A percentile compares a stretch with the other conserved stretches of the same genome.
These are phyloP conservation scores for Starmera caribaea DNA, from an alignment of 805 yeast genomes.

Conservation along the genomic window DNA sequence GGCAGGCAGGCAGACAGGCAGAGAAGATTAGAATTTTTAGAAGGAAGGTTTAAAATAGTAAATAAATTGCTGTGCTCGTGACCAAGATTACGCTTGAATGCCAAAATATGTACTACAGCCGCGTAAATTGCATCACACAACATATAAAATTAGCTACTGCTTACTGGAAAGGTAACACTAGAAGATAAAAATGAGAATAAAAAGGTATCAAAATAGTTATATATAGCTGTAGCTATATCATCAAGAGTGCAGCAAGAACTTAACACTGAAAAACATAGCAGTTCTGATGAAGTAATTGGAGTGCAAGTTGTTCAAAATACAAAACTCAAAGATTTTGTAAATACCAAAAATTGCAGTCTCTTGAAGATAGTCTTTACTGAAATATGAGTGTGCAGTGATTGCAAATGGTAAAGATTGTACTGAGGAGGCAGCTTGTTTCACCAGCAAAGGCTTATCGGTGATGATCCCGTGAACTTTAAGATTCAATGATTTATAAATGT, in stretches of 20 bases:
- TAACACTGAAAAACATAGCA: not conserved
- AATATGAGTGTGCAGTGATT: not conserved
- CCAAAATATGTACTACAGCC: no score
- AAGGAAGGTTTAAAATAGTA: no score
- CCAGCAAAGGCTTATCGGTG: constrained; percentile 28
- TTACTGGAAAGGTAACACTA: no score
- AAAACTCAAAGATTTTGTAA: not conserved
- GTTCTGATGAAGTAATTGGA: not conserved
- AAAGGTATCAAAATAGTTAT: no score
- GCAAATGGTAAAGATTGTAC: not conserved
- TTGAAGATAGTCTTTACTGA: not conserved
- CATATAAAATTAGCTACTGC: no score
- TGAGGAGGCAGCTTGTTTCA: not conserved
- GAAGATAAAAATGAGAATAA: no score
- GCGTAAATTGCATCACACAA: no score
- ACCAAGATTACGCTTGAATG: no score
- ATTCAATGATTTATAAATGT: constrained; percentile 26
- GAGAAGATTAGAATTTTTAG: no score
- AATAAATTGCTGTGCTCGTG: not conserved
- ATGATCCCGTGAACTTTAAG: constrained; percentile 29
- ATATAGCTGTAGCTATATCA: no score
- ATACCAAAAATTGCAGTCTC: not conserved
- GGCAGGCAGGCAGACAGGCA: no score
- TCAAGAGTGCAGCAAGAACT: not conserved
- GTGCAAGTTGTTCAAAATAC: not conserved